Base-by-base conservation (phyloP, 2,329 filamentous ascomycete species). In the Colletotrichum tropicale region DNA sequence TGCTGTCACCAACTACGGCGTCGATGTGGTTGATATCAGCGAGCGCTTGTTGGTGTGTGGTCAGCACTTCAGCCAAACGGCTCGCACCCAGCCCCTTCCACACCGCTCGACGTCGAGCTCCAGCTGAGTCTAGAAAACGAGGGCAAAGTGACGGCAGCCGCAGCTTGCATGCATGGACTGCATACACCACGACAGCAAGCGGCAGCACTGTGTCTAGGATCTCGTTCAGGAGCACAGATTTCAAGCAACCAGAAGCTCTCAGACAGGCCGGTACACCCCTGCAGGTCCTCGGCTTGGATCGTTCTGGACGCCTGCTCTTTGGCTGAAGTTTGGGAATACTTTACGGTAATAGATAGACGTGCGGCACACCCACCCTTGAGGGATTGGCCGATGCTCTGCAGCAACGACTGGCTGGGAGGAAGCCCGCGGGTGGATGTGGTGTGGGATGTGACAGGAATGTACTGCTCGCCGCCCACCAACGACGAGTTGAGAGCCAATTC, bases 51-150 rank as follows among this genome's bases (percentile, higher is more conserved):
- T n/a, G 38, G 38, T 43, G 72, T 68, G 52, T 71, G 66, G 75
- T 70, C 66, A 68, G 64, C 61, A 73, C n/a, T 66, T 60, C 69
- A 69, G 62, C 76, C 73, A 77, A 76, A 77, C 76, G 76, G 76
- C 68, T 77, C 36, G 55, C 69, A 73, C 65, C 73, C 76, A 69
- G 68, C 32, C 64, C 65, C 64, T 55, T 67, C 66, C 76, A 43
- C 76, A 77, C 76, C 76, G 76, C 76, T 71, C 65, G 56, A 58
- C 21, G 70, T 64, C 60, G n/a, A 70, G 28, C 61, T 68, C 34
- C 36, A 68, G 64, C 70, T 76, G 70, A 58, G 65, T 74, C 61
- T 66, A 76, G 65, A 30, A 61, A 61, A 58, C 28, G 48, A 69
- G 67, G 71, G 60, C 71, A 75, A 48, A 34, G 74, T 76, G 74